Evolutionary conservation across 2,329 filamentous ascomycete species (phyloP).

Genomic region (Huntiella abstrusa): DNA sequence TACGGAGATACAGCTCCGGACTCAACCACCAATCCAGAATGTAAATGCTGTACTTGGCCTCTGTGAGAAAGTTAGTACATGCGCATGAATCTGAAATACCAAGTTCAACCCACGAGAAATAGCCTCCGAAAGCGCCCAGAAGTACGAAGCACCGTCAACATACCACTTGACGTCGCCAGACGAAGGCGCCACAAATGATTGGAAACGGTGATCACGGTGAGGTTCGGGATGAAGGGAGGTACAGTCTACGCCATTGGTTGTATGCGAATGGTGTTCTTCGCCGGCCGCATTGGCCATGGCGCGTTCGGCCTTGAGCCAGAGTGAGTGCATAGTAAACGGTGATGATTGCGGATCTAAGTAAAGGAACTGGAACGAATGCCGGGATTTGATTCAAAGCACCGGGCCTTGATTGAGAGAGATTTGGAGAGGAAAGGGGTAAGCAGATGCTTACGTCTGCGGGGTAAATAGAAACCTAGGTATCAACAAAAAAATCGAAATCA

Average conservation of each 20-base stretch:
- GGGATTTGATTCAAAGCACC: no score
- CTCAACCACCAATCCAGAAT: constrained; percentile 86
- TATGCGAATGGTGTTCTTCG: constrained; percentile 27
- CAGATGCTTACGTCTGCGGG: neutral
- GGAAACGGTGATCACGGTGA: constrained; percentile 33
- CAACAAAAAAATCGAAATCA: neutral
- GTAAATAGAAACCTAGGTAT: neutral
- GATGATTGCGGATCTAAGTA: no score
- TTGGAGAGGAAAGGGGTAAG: neutral
- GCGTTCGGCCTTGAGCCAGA: constrained; percentile 27
- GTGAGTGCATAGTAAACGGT: constrained; percentile 13
- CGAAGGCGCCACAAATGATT: constrained; percentile 55
- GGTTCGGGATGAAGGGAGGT: constrained; percentile 23
- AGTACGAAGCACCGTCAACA: constrained; percentile 68
- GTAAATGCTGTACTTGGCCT: constrained; percentile 58
- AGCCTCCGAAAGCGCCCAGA: constrained; percentile 67
- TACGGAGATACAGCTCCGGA: constrained; percentile 70
- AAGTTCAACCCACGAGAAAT: constrained; percentile 36
- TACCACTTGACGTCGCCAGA: constrained; percentile 71
- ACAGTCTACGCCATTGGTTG: constrained; percentile 23
- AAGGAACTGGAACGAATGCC: no score
- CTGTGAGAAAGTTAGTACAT: constrained; percentile 18
- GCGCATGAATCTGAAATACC: neutral
- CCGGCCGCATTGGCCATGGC: constrained; percentile 16
- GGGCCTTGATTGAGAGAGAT: neutral